Base-by-base conservation (phyloP, 2,329 filamentous ascomycete genomes). In the Fusarium nygamai region DNA sequence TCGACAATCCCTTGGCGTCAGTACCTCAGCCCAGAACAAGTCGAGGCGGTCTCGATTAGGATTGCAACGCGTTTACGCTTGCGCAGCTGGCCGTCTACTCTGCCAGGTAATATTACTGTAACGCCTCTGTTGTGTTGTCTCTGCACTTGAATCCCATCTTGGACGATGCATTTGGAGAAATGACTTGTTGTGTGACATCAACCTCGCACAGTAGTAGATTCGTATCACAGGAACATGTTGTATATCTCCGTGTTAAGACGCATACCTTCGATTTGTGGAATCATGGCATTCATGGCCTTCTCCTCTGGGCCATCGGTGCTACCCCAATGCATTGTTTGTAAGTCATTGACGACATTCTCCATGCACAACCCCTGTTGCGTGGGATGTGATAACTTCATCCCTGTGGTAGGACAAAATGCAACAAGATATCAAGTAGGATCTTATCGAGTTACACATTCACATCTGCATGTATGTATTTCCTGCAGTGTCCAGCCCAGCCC, bases 231-330 rank as follows among this genome's bases (percentile, higher is more conserved):
- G 39, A 60, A 60, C 48, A 56, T 34, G 61, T 56, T 34, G n/a
- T 62, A 75, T 67, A 68, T 75, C 64, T 75, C 75, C 73, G 75
- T 56, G 44, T 59, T 64, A 62, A 72, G 70, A 68, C 72, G 50
- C 34, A 43, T 48, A 61, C 47, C 39, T 36, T 41, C 51, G 50
- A 39, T 41, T 61, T 57, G 43, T 50, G 69, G 38, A 44, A 53
- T 57, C 47, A 57, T 62, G 47, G 27, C 41, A 56, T 51, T 56
- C 64, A 60, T 64, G 47, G 43, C 68, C 64, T 56, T 58, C 68
- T 63, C 38, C 47, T 63, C 51, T 60, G 34, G 51, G 58, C 58
- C 14, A 29, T 59, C 33, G 38, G 72, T 75, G 57, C 62, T 61
- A 74, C 72, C 63, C 57, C 43, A 70, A 34, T 58, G 48, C 56